Evolutionary conservation across 2,329 filamentous ascomycete genomes (phyloP).

Genomic region (Simplicillium aogashimaense): DNA sequence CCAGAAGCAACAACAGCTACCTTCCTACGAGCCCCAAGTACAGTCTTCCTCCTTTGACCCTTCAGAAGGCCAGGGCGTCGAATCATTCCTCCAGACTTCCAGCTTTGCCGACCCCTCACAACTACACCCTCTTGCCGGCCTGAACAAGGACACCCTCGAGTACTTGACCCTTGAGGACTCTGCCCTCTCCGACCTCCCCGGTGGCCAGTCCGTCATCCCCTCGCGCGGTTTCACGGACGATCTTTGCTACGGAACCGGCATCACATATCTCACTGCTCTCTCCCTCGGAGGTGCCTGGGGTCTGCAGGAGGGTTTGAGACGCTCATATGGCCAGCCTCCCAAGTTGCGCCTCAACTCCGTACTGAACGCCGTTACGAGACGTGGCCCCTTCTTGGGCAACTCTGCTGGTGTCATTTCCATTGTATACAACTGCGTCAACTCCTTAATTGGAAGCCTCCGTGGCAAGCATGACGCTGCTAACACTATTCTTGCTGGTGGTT

Average conservation of each 20-base stretch:
- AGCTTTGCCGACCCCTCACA: slow-evolving; percentile 76
- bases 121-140: slow-evolving; percentile 85
- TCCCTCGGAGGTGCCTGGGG: slow-evolving; percentile 86
- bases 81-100: slow-evolving; percentile 72
- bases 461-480: slow-evolving; percentile 88
- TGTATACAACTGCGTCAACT: slow-evolving; percentile 91
- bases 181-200: slow-evolving; percentile 74
- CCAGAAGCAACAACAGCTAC: slow-evolving; percentile 24
- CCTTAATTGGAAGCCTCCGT: slow-evolving; percentile 65
- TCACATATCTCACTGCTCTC: slow-evolving; percentile 85
- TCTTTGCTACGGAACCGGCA: slow-evolving; percentile 92
- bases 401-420: slow-evolving; percentile 92
- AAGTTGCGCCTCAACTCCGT: slow-evolving; percentile 91
- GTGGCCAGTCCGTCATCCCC: slow-evolving; percentile 77
- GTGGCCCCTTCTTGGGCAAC: slow-evolving; percentile 93
- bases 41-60: slow-evolving; percentile 57
- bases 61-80: slow-evolving; percentile 66
- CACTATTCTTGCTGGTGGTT: slow-evolving; percentile 70
- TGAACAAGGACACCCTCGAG: slow-evolving; percentile 88
- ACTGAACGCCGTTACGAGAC: slow-evolving; percentile 84
- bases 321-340: slow-evolving; percentile 67
- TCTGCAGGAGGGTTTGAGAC: slow-evolving; percentile 76
- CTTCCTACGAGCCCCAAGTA: slow-evolving; percentile 31
- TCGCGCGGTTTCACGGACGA: slow-evolving; percentile 97
- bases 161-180: slow-evolving; percentile 94